Percentiles rank a stretch among this genome's conserved stretches.
Conservation (phyloP, 192 early-diverging fungal genomes). For the Coemansia sp. region DNA sequence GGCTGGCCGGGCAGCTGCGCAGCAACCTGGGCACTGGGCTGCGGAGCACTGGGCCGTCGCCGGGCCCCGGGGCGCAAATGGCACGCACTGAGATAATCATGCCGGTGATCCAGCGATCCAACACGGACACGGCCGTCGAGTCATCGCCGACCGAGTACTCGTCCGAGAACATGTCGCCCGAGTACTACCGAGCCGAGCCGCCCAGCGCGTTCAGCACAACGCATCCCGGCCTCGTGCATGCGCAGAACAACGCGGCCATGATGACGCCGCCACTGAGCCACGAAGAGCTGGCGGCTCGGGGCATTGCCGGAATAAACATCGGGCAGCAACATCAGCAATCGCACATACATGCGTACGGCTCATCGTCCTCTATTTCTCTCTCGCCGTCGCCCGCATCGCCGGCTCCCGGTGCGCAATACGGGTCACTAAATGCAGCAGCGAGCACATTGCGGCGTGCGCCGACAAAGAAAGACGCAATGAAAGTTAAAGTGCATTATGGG, state of each 20-base stretch:
- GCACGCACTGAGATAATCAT: conserved; percentile 45
- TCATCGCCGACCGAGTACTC: conserved; percentile 18
- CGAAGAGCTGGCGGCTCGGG: conserved; percentile 36
- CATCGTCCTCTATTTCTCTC: conserved; percentile 26
- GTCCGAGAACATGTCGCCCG: conserved; percentile 14
- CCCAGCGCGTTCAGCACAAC: neutral
- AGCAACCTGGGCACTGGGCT: conserved; percentile 11
- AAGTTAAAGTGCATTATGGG: conserved; percentile 55
- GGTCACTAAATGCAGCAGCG: conserved; percentile 20
- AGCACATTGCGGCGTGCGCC: conserved; percentile 39
- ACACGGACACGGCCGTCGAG: conserved; percentile 21
- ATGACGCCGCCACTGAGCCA: conserved; percentile 47
- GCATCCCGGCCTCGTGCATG: conserved; percentile 26
- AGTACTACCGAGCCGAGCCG: conserved; percentile 20
- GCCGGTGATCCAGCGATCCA: conserved; percentile 38
- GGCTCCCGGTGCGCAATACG: conserved; percentile 15
- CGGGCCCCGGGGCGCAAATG: conserved; percentile 21
- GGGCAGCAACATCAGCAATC: conserved; percentile 4
- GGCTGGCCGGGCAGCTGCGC: conserved; percentile 22
- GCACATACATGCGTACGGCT: neutral
- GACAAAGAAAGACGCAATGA: conserved; percentile 51
- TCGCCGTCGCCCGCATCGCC: conserved; percentile 40
- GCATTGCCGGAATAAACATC: conserved; percentile 37
- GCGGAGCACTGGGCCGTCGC: conserved; percentile 11
- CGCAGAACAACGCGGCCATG: conserved; percentile 32